Evolutionary conservation across 352 stramenopile species (phyloP), one percentile per base, ranked within the genome.

Genomic region (Phytophthora podocarpi): DNA sequence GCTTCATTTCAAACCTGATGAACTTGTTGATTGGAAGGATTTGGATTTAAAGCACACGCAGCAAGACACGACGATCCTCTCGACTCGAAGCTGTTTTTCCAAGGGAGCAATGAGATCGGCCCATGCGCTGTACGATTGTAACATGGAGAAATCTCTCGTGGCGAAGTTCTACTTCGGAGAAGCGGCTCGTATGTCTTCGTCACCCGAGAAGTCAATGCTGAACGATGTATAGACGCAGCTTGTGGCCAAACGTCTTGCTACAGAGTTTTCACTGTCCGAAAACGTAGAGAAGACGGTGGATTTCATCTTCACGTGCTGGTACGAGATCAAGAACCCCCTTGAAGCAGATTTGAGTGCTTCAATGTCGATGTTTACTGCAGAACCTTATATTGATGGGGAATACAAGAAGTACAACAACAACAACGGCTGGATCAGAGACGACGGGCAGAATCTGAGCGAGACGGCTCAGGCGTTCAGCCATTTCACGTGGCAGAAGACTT

Each of bases 351-450:
- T 67, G 5, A 31, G n/a, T 21, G 4, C 35, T 4, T 42, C 58
- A 1, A 74, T 74, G 67, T 26, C 59, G 6, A 39, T 58, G 39
- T 72, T 82, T 30, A 82, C 71, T 2, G 71, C 71, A 4, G 71
- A 84, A 30, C 68, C 74, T 18, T 77, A 69, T 31, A 74, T 83
- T 23, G 9, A 15, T 6, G 70, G 71, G 7, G 37, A 67, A 23
- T 83, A 77, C 68, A 68, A 71, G 41, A 83, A 80, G 69, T 84
- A 77, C 62, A 78, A 79, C 60, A 79, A 72, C 57, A 81, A 74
- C 35, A 79, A 74, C 15, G 64, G 61, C 12, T 78, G 64, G 68
- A 58, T 67, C 13, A 35, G 36, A n/a, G 41, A 64, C 2, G 47
- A 47, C 3, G 42, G 50, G 0, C 24, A 52, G 27, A 36, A 55